phyloP scores from a whole-genome alignment of 305 asterid species.

The Nicotiana rustica region DNA sequence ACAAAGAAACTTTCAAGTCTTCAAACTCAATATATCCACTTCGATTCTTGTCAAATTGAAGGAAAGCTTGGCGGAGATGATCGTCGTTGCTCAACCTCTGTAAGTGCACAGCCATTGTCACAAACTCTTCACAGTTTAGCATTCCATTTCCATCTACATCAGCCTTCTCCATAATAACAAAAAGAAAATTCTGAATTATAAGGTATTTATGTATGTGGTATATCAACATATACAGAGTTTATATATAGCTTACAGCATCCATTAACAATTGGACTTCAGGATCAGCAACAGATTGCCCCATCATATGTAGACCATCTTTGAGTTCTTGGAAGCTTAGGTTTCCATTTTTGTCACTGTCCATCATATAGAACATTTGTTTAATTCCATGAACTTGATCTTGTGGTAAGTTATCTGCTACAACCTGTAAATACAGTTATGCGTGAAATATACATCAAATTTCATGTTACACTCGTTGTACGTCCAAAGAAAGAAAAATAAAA shows the following conservation, averaged over 20 bases:
- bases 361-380: slow-evolving; percentile 67
- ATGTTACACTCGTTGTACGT: not conserved
- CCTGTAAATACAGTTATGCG: slow-evolving; percentile 44
- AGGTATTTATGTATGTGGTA: too few species aligned
- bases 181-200: not conserved
- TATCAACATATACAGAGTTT: too few species aligned
- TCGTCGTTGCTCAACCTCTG: slow-evolving; percentile 72
- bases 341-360: slow-evolving; percentile 89
- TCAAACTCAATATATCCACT: slow-evolving; percentile 85
- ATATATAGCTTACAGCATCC: slow-evolving; percentile 66
- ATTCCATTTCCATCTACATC: slow-evolving; percentile 78
- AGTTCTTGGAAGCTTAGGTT: slow-evolving; percentile 73
- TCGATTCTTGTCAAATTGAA: slow-evolving; percentile 67
- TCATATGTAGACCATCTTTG: slow-evolving; percentile 68
- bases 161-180: slow-evolving; percentile 50
- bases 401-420: slow-evolving; percentile 83
- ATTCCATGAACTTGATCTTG: slow-evolving; percentile 69
- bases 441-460: not conserved
- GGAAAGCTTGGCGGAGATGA: slow-evolving; percentile 66
- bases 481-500: too few species aligned
- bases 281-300: slow-evolving; percentile 71
- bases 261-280: slow-evolving; percentile 71
- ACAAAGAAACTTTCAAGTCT: slow-evolving; percentile 67
- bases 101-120: slow-evolving; percentile 79
- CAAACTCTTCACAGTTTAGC: slow-evolving; percentile 77